phyloP scores from a whole-genome alignment of 164 flowering plant species.

The Macadamia tetraphylla region DNA sequence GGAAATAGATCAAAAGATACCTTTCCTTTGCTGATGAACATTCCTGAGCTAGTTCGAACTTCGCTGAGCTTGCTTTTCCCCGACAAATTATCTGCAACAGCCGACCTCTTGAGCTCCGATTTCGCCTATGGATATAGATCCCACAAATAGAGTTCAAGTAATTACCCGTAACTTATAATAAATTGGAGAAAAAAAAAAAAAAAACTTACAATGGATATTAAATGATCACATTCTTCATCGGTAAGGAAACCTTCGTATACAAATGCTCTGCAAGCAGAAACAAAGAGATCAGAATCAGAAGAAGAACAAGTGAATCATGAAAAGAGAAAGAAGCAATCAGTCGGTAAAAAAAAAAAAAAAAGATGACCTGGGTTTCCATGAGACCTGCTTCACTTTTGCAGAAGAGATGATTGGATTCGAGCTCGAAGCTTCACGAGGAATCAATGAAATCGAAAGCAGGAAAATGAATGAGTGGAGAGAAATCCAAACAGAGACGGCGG shows the following conservation, averaged over 20 bases:
- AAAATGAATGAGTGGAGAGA: constrained; percentile 10
- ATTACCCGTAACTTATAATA: background rate
- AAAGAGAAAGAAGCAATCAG: background rate
- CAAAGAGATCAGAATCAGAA: background rate
- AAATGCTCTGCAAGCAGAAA: constrained; percentile 60
- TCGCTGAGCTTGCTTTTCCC: constrained; percentile 80
- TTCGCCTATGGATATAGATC: constrained; percentile 47
- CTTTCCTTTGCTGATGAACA: constrained; percentile 77
- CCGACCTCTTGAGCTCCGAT: constrained; percentile 85
- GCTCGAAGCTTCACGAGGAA: constrained; percentile 16
- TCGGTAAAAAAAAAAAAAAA: background rate
- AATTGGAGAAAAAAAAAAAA: background rate
- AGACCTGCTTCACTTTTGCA: constrained; percentile 66
- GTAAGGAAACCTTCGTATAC: constrained; percentile 85
- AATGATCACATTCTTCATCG: constrained; percentile 87
- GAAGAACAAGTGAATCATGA: background rate
- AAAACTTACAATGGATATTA: constrained; percentile 70
- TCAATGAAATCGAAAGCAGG: constrained; percentile 22
- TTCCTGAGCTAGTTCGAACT: constrained; percentile 96
- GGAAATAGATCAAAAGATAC: constrained; percentile 28
- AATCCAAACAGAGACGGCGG: constrained; percentile 8
- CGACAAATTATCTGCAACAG: constrained; percentile 78
- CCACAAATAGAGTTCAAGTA: constrained; percentile 6
- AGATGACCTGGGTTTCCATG: constrained; percentile 82
- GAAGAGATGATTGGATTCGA: constrained; percentile 35